Evolutionary conservation across 768 basidiomycete genomes (phyloP).

Genomic region (Rhodotorula kratochvilovae): DNA sequence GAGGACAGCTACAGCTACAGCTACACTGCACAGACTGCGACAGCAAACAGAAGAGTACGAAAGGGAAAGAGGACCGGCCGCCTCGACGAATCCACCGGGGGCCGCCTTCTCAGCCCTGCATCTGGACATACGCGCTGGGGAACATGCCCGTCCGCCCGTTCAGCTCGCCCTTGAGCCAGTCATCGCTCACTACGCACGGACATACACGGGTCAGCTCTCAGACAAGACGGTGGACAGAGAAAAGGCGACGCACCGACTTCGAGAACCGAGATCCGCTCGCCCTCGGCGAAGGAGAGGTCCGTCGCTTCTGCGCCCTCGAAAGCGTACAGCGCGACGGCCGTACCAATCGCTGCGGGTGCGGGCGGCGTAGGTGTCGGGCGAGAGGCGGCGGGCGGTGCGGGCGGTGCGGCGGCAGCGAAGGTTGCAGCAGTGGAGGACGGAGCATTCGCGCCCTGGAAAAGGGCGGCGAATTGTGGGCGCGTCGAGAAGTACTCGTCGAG

Average conservation of each 20-base stretch:
- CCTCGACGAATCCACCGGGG: too few relatives aligned
- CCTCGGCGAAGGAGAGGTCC: slow-evolving; percentile 48
- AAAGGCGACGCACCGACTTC: slow-evolving; percentile 25
- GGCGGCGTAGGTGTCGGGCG: not conserved
- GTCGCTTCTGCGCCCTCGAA: slow-evolving; percentile 37
- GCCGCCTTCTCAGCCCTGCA: slow-evolving; percentile 19
- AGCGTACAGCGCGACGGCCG: slow-evolving; percentile 30
- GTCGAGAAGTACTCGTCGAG: slow-evolving; percentile 23
- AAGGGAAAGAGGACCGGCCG: too few relatives aligned
- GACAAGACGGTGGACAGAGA: slow-evolving; percentile 36
- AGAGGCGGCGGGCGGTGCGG: not conserved
- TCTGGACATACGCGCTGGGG: slow-evolving; percentile 44
- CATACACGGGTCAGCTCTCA: not conserved
- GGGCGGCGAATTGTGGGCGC: slow-evolving; percentile 14
- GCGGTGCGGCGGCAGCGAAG: not conserved
- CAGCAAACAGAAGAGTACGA: too few relatives aligned
- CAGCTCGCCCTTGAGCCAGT: slow-evolving; percentile 51
- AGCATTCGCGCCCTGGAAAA: slow-evolving; percentile 6
- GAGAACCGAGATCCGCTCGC: slow-evolving; percentile 45
- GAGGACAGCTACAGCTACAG: too few relatives aligned
- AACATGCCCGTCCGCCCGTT: slow-evolving; percentile 49
- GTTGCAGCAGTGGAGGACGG: not conserved
- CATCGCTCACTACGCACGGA: slow-evolving; percentile 44
- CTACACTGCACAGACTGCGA: too few relatives aligned
- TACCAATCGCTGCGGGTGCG: not conserved